Evolutionary conservation across 257 asterid genomes (phyloP).

Genomic region (Misopates orontium): DNA sequence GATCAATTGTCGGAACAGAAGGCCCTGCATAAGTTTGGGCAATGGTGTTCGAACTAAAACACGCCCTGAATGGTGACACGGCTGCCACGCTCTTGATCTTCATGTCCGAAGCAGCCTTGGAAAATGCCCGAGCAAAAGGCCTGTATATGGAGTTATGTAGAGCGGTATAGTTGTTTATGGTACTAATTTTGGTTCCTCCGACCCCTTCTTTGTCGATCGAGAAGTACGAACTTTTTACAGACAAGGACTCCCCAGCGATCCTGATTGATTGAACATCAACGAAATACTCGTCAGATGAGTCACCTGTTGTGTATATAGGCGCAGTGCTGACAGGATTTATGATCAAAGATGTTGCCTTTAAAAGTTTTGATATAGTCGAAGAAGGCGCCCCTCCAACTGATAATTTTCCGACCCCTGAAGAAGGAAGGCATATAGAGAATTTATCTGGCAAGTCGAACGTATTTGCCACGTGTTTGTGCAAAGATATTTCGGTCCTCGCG

Average conservation of each 20-base stretch:
- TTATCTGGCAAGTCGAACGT: constrained; percentile 23
- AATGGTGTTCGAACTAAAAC: constrained; percentile 44
- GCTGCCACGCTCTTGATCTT: constrained; percentile 41
- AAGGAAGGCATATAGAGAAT: constrained; percentile 43
- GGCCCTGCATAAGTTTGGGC: constrained; percentile 38
- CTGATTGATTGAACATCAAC: constrained; percentile 44
- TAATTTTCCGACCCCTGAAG: constrained; percentile 38
- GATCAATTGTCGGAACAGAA: constrained; percentile 45
- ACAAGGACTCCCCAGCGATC: constrained; percentile 30
- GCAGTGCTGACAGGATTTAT: constrained; percentile 40
- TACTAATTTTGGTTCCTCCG: constrained; percentile 69
- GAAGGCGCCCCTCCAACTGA: constrained; percentile 23
- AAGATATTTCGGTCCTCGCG: constrained; percentile 25
- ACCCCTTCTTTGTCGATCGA: constrained; percentile 35
- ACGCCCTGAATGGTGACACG: constrained; percentile 52
- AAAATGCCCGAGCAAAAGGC: constrained; percentile 46
- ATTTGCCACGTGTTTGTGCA: constrained; percentile 36
- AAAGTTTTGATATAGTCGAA: background rate
- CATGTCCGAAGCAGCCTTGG: constrained; percentile 37
- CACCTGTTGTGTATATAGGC: constrained; percentile 24
- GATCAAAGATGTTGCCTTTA: constrained; percentile 37
- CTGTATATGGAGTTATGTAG: constrained; percentile 42
- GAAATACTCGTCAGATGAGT: constrained; percentile 51
- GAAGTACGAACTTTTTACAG: constrained; percentile 39
- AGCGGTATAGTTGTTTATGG: constrained; percentile 40